These are phyloP conservation scores for Sporisorium iseilematis-ciliati DNA, from an alignment of 1,284 basidiomycete species.

Conservation along the genomic window DNA sequence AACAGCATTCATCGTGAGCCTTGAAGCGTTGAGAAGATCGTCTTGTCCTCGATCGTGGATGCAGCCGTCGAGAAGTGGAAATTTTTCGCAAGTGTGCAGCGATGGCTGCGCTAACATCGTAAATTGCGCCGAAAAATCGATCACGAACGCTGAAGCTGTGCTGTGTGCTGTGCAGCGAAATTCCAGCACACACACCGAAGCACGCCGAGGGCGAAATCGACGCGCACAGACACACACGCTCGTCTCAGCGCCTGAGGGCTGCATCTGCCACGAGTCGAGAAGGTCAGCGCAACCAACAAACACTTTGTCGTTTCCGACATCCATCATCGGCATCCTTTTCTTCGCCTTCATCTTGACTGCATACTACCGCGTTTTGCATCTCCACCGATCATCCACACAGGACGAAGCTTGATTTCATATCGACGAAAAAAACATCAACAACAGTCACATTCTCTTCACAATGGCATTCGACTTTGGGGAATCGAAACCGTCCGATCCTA, in stretches of 20 bases:
- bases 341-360: no score
- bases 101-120: neutral
- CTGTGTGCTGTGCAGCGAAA: constrained; percentile 1
- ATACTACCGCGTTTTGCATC: no score
- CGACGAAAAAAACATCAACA: no score
- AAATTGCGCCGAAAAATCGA: constrained; percentile 15
- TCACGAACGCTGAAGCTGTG: constrained; percentile 16
- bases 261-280: constrained; percentile 13
- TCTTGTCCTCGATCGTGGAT: no score
- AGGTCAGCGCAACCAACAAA: constrained; percentile 10
- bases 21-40: neutral
- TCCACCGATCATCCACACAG: neutral
- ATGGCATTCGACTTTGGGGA: constrained; percentile 64
- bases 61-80: neutral
- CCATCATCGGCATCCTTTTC: neutral
- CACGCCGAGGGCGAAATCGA: neutral
- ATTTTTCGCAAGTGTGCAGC: constrained; percentile 5
- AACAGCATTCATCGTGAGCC: no score
- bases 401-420: no score
- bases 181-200: constrained; percentile 2
- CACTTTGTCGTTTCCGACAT: constrained; percentile 5
- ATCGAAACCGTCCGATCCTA: constrained; percentile 60
- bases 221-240: constrained; percentile 23
- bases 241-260: neutral
- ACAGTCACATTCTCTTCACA: constrained; percentile 1